phyloP scores from a whole-genome alignment of 768 basidiomycete genomes.

The Rhizopogon vinicolor region DNA sequence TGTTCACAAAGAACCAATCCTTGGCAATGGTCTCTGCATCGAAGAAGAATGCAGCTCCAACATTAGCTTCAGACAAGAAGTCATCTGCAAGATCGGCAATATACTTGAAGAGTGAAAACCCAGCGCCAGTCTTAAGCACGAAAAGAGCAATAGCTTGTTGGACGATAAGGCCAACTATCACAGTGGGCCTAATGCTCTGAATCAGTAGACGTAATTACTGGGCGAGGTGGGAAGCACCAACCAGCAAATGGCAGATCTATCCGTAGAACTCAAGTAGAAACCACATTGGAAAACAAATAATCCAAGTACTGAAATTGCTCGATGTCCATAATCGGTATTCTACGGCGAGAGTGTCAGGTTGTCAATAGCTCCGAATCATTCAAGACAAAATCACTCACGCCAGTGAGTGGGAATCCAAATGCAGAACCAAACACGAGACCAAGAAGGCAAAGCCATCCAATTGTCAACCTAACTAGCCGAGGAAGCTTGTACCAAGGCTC shows the following conservation, averaged over 20 bases:
- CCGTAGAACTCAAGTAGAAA: slow-evolving; percentile 65
- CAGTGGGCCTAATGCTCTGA: slow-evolving; percentile 70
- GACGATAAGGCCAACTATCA: slow-evolving; percentile 79
- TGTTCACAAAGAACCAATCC: slow-evolving; percentile 85
- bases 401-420: slow-evolving; percentile 68
- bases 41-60: slow-evolving; percentile 83
- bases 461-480: slow-evolving; percentile 46
- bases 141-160: slow-evolving; percentile 88
- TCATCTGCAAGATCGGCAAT: slow-evolving; percentile 77
- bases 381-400: slow-evolving; percentile 32
- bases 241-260: slow-evolving; percentile 70
- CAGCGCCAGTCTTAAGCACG: slow-evolving; percentile 80
- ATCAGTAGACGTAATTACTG: slow-evolving; percentile 60
- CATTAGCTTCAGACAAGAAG: slow-evolving; percentile 64
- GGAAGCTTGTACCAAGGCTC: slow-evolving; percentile 65
- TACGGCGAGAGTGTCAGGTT: slow-evolving; percentile 20
- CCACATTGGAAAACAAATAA: slow-evolving; percentile 74
- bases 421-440: slow-evolving; percentile 82
- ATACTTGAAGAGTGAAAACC: slow-evolving; percentile 81
- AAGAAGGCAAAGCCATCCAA: slow-evolving; percentile 77
- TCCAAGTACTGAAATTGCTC: slow-evolving; percentile 78
- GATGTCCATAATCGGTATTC: slow-evolving; percentile 68
- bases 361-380: slow-evolving; percentile 1
- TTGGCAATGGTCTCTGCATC: slow-evolving; percentile 57
- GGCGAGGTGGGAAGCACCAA: slow-evolving; percentile 23